These are phyloP conservation scores for Boletus pseudopeckii DNA, from an alignment of 768 basidiomycete genomes.

Conservation along the genomic window DNA sequence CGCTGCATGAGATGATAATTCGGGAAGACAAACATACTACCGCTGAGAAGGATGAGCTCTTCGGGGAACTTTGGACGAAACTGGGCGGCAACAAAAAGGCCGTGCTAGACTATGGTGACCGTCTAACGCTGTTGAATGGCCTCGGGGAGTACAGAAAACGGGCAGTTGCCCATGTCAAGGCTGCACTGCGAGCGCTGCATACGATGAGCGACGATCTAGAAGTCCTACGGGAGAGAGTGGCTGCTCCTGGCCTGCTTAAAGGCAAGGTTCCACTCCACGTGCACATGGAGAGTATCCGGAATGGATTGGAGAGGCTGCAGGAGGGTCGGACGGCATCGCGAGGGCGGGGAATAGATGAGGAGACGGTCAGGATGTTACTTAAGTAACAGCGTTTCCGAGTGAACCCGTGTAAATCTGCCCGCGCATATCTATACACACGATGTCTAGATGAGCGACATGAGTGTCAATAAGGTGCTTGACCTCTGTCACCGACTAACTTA, in stretches of 20 bases:
- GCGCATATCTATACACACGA: too few relatives aligned
- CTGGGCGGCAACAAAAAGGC: constrained; percentile 58
- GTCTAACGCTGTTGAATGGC: constrained; percentile 52
- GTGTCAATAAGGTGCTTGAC: too few relatives aligned
- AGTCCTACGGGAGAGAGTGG: constrained; percentile 68
- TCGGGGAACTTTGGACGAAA: constrained; percentile 65
- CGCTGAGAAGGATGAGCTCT: constrained; percentile 48
- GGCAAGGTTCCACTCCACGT: constrained; percentile 65
- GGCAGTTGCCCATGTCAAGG: constrained; percentile 64
- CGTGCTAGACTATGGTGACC: constrained; percentile 48
- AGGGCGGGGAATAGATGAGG: constrained; percentile 46
- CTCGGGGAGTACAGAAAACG: constrained; percentile 55
- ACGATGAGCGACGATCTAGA: constrained; percentile 73
- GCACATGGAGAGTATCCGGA: constrained; percentile 69
- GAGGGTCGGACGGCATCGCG: constrained; percentile 52
- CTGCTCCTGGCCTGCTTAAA: constrained; percentile 61
- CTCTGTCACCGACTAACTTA: too few relatives aligned
- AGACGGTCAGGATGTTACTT: constrained; percentile 25
- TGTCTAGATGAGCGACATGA: too few relatives aligned
- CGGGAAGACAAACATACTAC: constrained; percentile 53
- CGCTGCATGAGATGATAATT: constrained; percentile 55
- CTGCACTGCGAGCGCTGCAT: constrained; percentile 57
- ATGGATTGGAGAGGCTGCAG: constrained; percentile 53
- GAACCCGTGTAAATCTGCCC: neutral
- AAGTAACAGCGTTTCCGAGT: constrained; percentile 11